Evolutionary conservation across 352 stramenopile species (phyloP).

Genomic region (Phytophthora multivora): DNA sequence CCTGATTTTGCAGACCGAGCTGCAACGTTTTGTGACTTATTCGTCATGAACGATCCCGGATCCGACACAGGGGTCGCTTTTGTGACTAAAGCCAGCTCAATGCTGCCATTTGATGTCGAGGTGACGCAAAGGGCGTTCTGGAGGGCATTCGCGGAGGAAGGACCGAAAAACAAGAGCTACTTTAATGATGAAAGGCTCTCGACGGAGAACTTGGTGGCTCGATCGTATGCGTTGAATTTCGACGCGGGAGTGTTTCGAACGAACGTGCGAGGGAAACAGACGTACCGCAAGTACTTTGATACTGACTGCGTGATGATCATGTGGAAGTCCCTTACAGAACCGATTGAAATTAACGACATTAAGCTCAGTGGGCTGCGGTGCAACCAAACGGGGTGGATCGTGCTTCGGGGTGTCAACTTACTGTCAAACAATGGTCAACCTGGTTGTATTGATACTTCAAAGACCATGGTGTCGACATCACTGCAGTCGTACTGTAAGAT

Average conservation of each 20-base stretch:
- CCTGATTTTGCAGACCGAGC: constrained; percentile 16
- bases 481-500: constrained; percentile 63
- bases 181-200: constrained; percentile 35
- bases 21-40: constrained; percentile 21
- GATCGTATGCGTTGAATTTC: constrained; percentile 36
- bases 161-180: constrained; percentile 35
- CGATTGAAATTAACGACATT: constrained; percentile 40
- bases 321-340: constrained; percentile 54
- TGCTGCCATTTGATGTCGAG: constrained; percentile 43
- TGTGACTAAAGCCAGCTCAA: constrained; percentile 39
- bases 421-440: neutral
- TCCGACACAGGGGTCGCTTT: constrained; percentile 32
- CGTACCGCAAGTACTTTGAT: constrained; percentile 47
- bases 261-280: constrained; percentile 49
- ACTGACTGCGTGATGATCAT: constrained; percentile 41
- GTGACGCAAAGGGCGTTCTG: constrained; percentile 41
- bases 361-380: constrained; percentile 42
- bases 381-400: constrained; percentile 37
- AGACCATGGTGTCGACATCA: constrained; percentile 32
- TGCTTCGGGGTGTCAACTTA: constrained; percentile 25
- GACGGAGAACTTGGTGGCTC: constrained; percentile 39
- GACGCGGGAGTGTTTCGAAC: constrained; percentile 29
- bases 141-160: constrained; percentile 36
- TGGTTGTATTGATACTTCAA: constrained; percentile 7
- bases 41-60: constrained; percentile 15